Evolutionary conservation across 352 stramenopile genomes (phyloP).

Genomic region (Pythium inflatum): DNA sequence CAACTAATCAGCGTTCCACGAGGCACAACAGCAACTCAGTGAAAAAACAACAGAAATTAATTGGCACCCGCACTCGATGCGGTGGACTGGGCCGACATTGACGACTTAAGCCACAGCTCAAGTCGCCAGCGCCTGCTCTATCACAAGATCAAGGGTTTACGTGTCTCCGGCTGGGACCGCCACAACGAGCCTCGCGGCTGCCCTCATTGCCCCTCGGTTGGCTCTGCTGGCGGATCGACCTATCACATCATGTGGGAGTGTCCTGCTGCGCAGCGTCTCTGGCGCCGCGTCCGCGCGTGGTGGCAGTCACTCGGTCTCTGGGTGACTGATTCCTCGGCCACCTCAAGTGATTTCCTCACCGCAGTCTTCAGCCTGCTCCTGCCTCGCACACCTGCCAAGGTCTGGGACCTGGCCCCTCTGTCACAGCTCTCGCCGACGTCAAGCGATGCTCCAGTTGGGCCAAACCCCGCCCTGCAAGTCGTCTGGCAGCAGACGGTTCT

Average conservation of each 20-base stretch:
- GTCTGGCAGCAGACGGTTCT: background rate
- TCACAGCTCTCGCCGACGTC: background rate
- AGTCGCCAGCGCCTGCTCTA: conserved; percentile 1
- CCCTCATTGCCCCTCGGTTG: background rate
- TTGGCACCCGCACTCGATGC: background rate
- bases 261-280: conserved; percentile 2
- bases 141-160: background rate
- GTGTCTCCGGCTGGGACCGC: conserved; percentile 9
- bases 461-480: conserved; percentile 4
- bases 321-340: background rate
- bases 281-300: background rate
- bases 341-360: background rate
- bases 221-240: background rate
- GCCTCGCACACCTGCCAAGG: background rate
- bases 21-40: too few species aligned
- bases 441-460: conserved; percentile 1
- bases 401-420: conserved; percentile 10
- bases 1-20: too few species aligned
- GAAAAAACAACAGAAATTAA: too few species aligned
- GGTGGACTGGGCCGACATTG: background rate
- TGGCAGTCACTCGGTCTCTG: background rate
- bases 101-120: background rate
- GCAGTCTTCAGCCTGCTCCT: conserved; percentile 11
- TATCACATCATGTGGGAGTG: conserved; percentile 21
- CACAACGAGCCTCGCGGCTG: background rate